Evolutionary conservation across 2,329 filamentous ascomycete genomes (phyloP), one percentile per base, ranked within the genome.

Genomic region (Huntiella savannae): DNA sequence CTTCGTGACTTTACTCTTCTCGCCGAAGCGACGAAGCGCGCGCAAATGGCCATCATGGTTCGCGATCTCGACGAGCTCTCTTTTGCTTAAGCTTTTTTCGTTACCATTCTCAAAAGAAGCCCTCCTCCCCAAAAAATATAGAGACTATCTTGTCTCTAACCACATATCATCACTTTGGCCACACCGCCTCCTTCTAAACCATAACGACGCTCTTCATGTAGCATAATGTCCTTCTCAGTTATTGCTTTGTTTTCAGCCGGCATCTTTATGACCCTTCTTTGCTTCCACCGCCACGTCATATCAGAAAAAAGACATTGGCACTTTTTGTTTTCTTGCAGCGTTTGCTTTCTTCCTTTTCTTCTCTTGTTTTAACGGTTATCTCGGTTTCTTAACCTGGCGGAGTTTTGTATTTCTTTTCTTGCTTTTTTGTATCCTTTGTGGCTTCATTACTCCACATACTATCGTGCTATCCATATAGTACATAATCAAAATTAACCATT

Each of bases 1-100:
- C 70, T 93, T 50, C 76, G 79, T 55, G 80, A 93, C 61, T 83
- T 88, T 57, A 88, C 74, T 49, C 73, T 95, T 28, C 73, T 95
- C 37, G 87, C 87, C 33, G 88, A 96, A 66, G 88, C 88, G 2
- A 88, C 86, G 38, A 94, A 93, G 63, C 71, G 87, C 37, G 88
- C 88, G 7, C 85, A 95, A 62, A 82, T 95, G 69, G 84, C 84
- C 37, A 77, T 86, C 56, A 67, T 95, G 59, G 82, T 87, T 69
- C 73, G 87, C 51, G 88, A 95, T 61, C 71, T 96, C 57, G 85
- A 84, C 56, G 74, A 77, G 52, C 71, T 82, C 56, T 75, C 73
- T 45, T 62, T 85, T 40, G 73, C 59, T 49, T 48, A 41, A 45
- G 12, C 5, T 2, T 8, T 1, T 36, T 36, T 12, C 12, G 5